Base-by-base conservation (phyloP, 1,139 yeast genomes). In the Zygoascus sp. region DNA sequence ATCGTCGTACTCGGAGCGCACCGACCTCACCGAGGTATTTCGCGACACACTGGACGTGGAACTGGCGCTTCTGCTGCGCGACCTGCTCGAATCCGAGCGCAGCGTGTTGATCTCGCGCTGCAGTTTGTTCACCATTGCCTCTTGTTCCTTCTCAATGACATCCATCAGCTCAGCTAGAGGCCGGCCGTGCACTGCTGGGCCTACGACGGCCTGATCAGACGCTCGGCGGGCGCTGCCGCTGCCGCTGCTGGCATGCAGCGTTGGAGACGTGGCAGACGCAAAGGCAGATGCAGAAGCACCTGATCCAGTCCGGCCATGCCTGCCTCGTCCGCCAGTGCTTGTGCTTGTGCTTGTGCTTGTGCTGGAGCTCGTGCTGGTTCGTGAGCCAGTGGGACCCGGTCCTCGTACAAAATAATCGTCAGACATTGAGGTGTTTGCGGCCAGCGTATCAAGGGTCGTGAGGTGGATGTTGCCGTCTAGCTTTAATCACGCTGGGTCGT, bases 81-180 rank as follows among this genome's bases (percentile, higher is more conserved):
- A 54, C 25, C 67, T 53, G 25, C 56, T 44, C 32, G 60, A 51
- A 17, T 61, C 67, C 21, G 58, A 52, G 25, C 61, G 57, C 41
- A 66, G 50, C 7, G 52, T 50, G 20, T 55, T 51, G 40, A 66
- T 65, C 50, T 66, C 69, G 20, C 69, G 58, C 53, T 66, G 69
- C 21, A 66, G 54, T 52, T 60, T 60, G 54, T 66, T 66, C 39
- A 66, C 69, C 36, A 66, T 64, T 4, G 68, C 69, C 50, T 66
- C 69, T 50, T 65, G 68, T 53, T 66, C 69, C 21, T 61, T 53
- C 48, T 64, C 68, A 50, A 64, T 55, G 23, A 60, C 60, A 40
- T 60, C 64, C 42, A 53, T 58, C 3, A 60, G 50, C 38, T 60
- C 64, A 4, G 53, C 61, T 6, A 32, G 13, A 10, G 44, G 41